Conservation (phyloP, 2,329 filamentous ascomycete genomes). For the Botrytis pseudocinerea region DNA sequence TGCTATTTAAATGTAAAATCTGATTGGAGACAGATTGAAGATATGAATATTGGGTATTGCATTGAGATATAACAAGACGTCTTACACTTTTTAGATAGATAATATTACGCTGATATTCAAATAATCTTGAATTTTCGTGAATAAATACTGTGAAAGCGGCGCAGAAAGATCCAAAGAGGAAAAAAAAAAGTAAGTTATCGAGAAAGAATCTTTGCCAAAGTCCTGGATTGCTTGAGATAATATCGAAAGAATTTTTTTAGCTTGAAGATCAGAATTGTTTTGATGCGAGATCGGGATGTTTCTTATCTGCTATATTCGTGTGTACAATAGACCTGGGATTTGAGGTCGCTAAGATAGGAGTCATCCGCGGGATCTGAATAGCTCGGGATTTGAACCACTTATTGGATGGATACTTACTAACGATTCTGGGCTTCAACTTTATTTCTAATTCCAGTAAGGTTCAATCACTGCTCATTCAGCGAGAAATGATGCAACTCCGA, state of each 20-base stretch:
- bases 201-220: background rate
- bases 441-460: too few species aligned
- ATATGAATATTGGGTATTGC: background rate
- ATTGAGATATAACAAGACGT: background rate
- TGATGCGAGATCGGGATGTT: background rate
- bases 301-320: background rate
- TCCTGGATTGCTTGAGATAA: background rate
- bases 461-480: too few species aligned
- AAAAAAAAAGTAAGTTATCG: background rate
- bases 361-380: background rate
- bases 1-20: background rate
- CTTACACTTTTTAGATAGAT: background rate
- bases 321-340: background rate
- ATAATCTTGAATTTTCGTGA: background rate
- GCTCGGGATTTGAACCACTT: background rate
- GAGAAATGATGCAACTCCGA: too few species aligned
- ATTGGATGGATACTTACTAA: too few species aligned
- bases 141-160: background rate
- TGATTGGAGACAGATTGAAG: background rate
- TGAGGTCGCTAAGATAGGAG: background rate
- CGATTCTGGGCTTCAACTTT: too few species aligned
- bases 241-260: background rate
- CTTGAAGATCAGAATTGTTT: background rate
- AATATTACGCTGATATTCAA: background rate
- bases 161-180: background rate